Evolutionary conservation across 2,329 filamentous ascomycete species (phyloP), one percentile per base, ranked within the genome.

Genomic region (Penicillium psychrosexuale): DNA sequence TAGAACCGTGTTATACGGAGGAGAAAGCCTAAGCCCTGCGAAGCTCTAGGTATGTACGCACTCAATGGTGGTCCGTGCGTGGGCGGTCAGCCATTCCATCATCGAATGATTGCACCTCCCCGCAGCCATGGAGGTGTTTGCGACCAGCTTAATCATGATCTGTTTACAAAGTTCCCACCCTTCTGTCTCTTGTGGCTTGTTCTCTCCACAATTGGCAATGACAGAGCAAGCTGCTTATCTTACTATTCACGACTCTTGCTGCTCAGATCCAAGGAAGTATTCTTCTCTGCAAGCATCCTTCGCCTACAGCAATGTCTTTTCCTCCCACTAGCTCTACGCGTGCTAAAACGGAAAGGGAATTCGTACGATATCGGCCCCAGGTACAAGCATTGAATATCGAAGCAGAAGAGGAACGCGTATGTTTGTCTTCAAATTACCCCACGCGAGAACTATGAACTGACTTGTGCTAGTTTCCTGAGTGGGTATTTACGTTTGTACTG

Each of bases 331-430:
- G 49, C 9, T 37, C 43, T 12, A 42, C 31, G 11, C 22, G 22
- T 24, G 27, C 19, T 19, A 19, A 33, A 17, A 17, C 28, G 13
- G 30, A 49, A 38, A 27, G 27, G 12, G 39, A 51, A 36, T 5
- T 24, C 31, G 3, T 12, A 9, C 33, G 28, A 22, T 42, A 53
- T 13, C 38, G 66, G 63, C 61, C 65, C 66, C 51, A 68, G 58
- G 51, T 66, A 60, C 53, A 64, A 57, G 57, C 55, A 6, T 50
- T 74, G 38, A 69, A 69, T 65, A 59, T 72, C 3, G 72, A 75
- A 55, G 66, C 62, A 42, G 61, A 64, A 19, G 44, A 60, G 8
- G 52, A 69, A 56, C 65, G 73, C 60, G 74, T 76, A 63, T 55
- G 74, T 66, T 54, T 28, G 22, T 53, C 9, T 34, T 36, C 15